Evolutionary conservation across 495 filamentous ascomycete species (phyloP).

Genomic region (Aspergillus heteromorphus): DNA sequence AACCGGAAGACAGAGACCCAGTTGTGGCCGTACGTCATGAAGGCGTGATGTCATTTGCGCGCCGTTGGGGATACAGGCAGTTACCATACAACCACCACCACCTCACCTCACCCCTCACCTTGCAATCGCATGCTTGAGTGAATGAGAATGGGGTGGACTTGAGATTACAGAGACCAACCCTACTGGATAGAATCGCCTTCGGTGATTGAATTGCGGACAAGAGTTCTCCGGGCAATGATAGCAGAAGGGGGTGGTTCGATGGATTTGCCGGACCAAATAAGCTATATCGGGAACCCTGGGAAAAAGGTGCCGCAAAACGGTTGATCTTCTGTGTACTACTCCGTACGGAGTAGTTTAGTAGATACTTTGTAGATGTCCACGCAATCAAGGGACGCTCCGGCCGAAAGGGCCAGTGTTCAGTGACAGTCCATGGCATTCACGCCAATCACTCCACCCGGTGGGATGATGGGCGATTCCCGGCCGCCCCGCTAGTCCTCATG

Average conservation of each 20-base stretch:
- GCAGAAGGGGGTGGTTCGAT: background rate
- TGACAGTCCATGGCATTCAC: background rate
- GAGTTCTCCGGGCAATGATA: background rate
- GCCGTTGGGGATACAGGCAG: background rate
- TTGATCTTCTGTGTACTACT: no score
- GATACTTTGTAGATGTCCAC: no score
- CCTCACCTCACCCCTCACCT: no score
- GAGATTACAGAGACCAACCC: background rate
- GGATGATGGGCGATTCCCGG: constrained; percentile 1
- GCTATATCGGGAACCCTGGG: background rate
- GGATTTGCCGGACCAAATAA: background rate
- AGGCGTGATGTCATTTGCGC: constrained; percentile 35
- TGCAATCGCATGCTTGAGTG: no score
- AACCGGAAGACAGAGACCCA: background rate
- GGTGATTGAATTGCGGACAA: background rate
- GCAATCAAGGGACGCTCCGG: no score
- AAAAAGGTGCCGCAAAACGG: background rate
- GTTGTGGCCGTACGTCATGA: constrained; percentile 26
- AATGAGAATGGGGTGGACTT: no score
- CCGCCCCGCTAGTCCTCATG: constrained; percentile 4
- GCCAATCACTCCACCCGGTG: constrained; percentile 6
- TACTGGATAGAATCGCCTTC: background rate
- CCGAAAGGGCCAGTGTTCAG: no score
- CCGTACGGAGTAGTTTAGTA: no score
- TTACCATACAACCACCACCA: background rate